These are phyloP conservation scores for Westerdykella sp. DNA, from an alignment of 2,329 filamentous ascomycete genomes.

Conservation along the genomic window DNA sequence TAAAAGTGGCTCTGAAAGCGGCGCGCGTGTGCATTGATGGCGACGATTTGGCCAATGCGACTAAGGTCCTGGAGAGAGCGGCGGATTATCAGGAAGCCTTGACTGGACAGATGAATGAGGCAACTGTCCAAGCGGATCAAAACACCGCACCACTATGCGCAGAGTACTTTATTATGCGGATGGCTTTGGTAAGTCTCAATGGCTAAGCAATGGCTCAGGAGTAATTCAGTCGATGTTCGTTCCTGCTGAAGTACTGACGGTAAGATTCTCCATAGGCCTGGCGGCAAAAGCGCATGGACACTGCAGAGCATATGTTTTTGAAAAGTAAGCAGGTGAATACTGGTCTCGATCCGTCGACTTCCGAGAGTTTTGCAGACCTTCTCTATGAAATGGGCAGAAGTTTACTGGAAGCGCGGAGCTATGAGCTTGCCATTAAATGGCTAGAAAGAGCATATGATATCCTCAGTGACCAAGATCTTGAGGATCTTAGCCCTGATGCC, in stretches of 20 bases:
- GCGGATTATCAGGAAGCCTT: conserved; percentile 45
- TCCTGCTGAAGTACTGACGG: conserved; percentile 1
- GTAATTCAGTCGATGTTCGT: too few relatives aligned
- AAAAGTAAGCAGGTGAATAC: conserved; percentile 46
- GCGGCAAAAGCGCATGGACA: conserved; percentile 64
- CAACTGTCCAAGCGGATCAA: conserved; percentile 18
- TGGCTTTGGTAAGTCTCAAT: conserved; percentile 53
- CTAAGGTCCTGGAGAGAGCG: conserved; percentile 58
- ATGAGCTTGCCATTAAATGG: conserved; percentile 61
- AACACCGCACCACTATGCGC: conserved; percentile 40
- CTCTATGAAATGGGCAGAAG: conserved; percentile 67
- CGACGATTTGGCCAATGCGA: conserved; percentile 52
- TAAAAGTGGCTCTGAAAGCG: conserved; percentile 63
- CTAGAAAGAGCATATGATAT: conserved; percentile 60
- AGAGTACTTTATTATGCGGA: conserved; percentile 62
- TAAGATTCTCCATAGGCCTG: conserved; percentile 53
- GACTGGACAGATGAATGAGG: background rate
- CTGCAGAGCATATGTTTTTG: conserved; percentile 71
- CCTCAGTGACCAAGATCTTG: conserved; percentile 51
- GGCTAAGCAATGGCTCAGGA: background rate
- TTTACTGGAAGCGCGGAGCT: conserved; percentile 49
- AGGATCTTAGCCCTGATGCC: conserved; percentile 53
- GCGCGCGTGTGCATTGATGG: conserved; percentile 58
- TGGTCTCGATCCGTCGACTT: conserved; percentile 44
- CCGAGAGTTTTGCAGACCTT: conserved; percentile 60